Percentiles rank a stretch among this genome's conserved stretches.
Evolutionary conservation across 164 flowering plant species (phyloP).

Genomic region (grape (Vitis vinifera)): DNA sequence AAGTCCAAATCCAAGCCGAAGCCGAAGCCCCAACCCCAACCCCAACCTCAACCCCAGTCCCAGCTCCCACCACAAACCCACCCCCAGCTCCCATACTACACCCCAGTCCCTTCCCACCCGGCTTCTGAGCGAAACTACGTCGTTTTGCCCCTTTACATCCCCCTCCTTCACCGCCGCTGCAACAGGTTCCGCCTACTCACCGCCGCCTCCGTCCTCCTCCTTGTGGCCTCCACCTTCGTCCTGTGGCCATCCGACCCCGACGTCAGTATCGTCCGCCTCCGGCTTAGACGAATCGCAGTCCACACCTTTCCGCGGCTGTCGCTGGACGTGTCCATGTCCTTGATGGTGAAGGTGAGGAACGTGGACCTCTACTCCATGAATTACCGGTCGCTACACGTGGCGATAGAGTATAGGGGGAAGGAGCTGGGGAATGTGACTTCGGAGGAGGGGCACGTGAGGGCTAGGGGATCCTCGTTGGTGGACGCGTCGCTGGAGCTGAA

Average conservation of each 20-base stretch:
- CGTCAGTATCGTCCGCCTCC: conserved; percentile 48
- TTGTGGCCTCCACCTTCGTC: conserved; percentile 33
- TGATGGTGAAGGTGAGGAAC: conserved; percentile 56
- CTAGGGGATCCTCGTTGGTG: conserved; percentile 49
- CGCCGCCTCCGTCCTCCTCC: conserved; percentile 21
- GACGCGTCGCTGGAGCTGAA: conserved; percentile 52
- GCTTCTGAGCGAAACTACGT: conserved; percentile 27
- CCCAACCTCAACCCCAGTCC: too few relatives aligned
- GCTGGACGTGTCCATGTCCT: conserved; percentile 50
- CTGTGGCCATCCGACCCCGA: conserved; percentile 76
- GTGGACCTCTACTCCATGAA: conserved; percentile 56
- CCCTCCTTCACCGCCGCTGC: conserved; percentile 8
- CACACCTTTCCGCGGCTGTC: conserved; percentile 42
- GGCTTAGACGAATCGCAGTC: conserved; percentile 36
- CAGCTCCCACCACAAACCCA: neutral
- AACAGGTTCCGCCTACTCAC: neutral
- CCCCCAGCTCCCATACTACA: conserved; percentile 4
- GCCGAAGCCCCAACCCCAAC: too few relatives aligned
- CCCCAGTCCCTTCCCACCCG: conserved; percentile 11
- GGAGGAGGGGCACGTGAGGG: conserved; percentile 40
- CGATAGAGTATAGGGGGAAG: conserved; percentile 66
- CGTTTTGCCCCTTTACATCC: conserved; percentile 35
- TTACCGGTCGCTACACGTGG: conserved; percentile 38
- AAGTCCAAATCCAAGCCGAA: too few relatives aligned
- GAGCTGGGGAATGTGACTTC: conserved; percentile 60